phyloP scores from a whole-genome alignment of 2,329 filamentous ascomycete species.

The Chaetomiaceae sp. region DNA sequence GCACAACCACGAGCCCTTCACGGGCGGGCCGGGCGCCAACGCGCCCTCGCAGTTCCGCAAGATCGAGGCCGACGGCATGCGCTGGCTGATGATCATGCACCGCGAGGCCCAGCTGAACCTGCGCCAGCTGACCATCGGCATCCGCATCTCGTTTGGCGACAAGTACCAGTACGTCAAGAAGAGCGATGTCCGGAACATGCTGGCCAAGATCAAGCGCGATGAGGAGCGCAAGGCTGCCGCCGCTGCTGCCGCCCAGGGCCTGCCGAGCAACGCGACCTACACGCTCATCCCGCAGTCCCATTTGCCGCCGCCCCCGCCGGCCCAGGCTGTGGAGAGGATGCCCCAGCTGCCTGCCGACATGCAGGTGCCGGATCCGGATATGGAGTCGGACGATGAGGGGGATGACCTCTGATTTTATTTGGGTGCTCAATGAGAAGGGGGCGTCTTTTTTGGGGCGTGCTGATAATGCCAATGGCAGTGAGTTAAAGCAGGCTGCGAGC shows the following conservation, averaged over 20 bases:
- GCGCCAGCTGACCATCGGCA: slow-evolving; percentile 28
- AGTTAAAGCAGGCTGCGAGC: too few relatives aligned
- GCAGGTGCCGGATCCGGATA: slow-evolving; percentile 27
- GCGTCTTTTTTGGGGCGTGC: too few relatives aligned
- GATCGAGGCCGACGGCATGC: slow-evolving; percentile 27
- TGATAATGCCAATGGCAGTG: too few relatives aligned
- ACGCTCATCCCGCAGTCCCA: slow-evolving; percentile 24
- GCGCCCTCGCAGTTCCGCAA: slow-evolving; percentile 29
- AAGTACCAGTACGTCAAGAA: slow-evolving; percentile 31
- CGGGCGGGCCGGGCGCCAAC: slow-evolving; percentile 23
- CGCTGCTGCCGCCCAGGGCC: slow-evolving; percentile 18
- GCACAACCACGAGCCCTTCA: slow-evolving; percentile 30
- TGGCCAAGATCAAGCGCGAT: slow-evolving; percentile 29
- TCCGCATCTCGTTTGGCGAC: slow-evolving; percentile 28
- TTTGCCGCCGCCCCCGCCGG: slow-evolving; percentile 22
- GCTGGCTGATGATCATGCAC: slow-evolving; percentile 30
- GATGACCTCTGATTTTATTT: slow-evolving; percentile 18
- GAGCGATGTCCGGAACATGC: slow-evolving; percentile 27
- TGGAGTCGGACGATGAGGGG: slow-evolving; percentile 27
- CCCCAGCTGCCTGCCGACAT: slow-evolving; percentile 24
- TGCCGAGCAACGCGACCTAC: slow-evolving; percentile 21
- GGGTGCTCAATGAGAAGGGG: too few relatives aligned
- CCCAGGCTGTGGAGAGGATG: slow-evolving; percentile 22
- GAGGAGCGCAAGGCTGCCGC: slow-evolving; percentile 26
- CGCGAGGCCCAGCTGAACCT: slow-evolving; percentile 28